Conservation (phyloP, 2,329 filamentous ascomycete genomes). For the Cladophialophora bantiana region DNA sequence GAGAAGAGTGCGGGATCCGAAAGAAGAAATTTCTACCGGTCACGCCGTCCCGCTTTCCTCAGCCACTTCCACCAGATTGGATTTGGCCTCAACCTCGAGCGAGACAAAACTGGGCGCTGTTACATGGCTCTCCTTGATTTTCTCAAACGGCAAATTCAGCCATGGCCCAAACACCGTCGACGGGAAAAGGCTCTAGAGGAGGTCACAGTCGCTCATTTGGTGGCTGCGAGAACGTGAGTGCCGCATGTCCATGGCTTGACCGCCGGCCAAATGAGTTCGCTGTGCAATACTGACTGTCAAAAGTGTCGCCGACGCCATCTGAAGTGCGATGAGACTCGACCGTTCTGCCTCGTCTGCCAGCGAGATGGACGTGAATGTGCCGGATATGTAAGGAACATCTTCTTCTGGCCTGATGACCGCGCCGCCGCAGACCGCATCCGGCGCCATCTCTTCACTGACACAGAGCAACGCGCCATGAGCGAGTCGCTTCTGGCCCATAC, state of each 20-base stretch:
- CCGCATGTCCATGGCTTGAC: not conserved
- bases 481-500: conserved; percentile 47
- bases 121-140: too few relatives aligned
- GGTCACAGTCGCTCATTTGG: conserved; percentile 27
- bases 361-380: conserved; percentile 48
- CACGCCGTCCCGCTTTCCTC: not conserved
- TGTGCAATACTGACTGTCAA: not conserved
- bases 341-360: conserved; percentile 50
- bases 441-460: conserved; percentile 54
- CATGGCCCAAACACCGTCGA: not conserved
- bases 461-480: conserved; percentile 47
- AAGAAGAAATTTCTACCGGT: conserved; percentile 1
- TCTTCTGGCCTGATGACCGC: conserved; percentile 45
- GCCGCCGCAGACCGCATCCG: conserved; percentile 46
- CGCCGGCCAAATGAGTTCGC: not conserved
- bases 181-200: not conserved
- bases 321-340: conserved; percentile 56
- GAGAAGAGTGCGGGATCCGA: not conserved
- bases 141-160: not conserved
- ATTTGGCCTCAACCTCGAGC: not conserved
- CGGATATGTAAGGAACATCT: conserved; percentile 51
- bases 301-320: conserved; percentile 52
- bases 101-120: too few relatives aligned
- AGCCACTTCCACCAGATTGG: not conserved
- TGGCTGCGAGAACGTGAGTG: conserved; percentile 29